These are phyloP conservation scores for Aspergillus fumigatus DNA, from an alignment of 2,329 filamentous ascomycete species.

Conservation along the genomic window DNA sequence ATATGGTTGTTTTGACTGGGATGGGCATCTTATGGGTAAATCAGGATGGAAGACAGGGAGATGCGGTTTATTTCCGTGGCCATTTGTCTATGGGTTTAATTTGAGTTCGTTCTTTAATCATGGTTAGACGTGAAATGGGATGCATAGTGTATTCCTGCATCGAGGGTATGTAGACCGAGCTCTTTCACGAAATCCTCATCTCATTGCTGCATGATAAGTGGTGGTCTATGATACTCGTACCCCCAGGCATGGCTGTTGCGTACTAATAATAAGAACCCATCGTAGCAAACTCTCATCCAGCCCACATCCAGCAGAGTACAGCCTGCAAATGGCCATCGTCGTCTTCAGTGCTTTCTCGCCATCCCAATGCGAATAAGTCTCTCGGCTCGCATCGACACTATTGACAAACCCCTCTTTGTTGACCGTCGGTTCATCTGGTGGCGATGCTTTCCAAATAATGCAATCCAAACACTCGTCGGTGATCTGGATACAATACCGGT, in stretches of 20 bases:
- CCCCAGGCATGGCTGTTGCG: conserved; percentile 6
- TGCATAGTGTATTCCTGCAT: no score
- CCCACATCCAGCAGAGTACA: conserved; percentile 12
- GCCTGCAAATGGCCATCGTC: conserved; percentile 8
- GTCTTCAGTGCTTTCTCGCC: neutral
- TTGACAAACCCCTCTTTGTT: neutral
- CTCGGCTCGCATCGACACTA: neutral
- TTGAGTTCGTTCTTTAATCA: no score
- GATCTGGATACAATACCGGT: conserved; percentile 1
- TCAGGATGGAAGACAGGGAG: neutral
- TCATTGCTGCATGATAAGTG: neutral
- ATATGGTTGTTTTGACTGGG: neutral
- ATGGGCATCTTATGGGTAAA: no score
- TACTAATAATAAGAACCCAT: conserved; percentile 2
- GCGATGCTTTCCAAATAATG: neutral
- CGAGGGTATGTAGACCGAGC: no score
- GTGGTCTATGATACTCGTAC: conserved; percentile 1
- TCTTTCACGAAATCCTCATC: no score
- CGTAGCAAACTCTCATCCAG: conserved; percentile 14
- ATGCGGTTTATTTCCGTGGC: neutral
- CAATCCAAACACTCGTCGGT: conserved; percentile 3
- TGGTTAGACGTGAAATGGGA: no score
- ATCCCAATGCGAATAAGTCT: neutral
- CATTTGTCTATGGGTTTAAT: neutral
- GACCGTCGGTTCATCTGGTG: neutral